Base-by-base conservation (phyloP, 2,329 filamentous ascomycete genomes). In the Claviceps sp. region DNA sequence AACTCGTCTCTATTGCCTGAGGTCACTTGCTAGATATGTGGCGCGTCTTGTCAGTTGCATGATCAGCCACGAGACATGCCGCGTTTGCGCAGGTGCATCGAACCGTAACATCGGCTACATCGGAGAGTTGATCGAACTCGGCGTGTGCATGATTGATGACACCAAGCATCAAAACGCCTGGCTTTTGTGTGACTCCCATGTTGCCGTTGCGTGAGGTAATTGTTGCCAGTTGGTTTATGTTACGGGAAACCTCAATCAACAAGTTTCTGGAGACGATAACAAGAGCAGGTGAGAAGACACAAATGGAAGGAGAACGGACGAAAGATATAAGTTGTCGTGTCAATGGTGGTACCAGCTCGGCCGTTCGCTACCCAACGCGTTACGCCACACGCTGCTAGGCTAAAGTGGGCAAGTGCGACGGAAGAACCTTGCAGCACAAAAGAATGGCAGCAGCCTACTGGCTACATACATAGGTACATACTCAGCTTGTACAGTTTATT, bases 161-260 rank as follows among this genome's bases (percentile, higher is more conserved):
- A 39, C 57, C 57, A 26, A 58, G 53, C 56, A 58, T 57, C 49
- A 58, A 43, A 14, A 58, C 47, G 23, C 55, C 53, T 11, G 56
- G 53, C 20, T 46, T 52, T 44, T 29, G 16, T 45, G 43, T 40
- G 26, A 39, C 11, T 7, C 47, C 23, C 50, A 52, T 44, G n/a
- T 39, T 47, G 37, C 23, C 26, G 22, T 44, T 26, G 42, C 29
- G 29, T 26, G 42, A 23, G 13, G 40, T 43, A 22, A 44, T 44
- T 26, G 39, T 42, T 20, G 20, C 20, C 20, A 20, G 20, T 20
- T 5, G 17, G n/a, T 11, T 11, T 34, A 4, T 34, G 29, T 34
- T 34, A 34, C 39, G 39, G 39, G n/a, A 9, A 40, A 9, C 3
- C 38, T 14, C 17, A 9, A 34, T 34, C 29, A 34, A 13, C 39